Percentiles rank a stretch among this genome's conserved stretches.
Conservation (phyloP, 495 filamentous ascomycete species). For the Aspergillus ostianus region DNA sequence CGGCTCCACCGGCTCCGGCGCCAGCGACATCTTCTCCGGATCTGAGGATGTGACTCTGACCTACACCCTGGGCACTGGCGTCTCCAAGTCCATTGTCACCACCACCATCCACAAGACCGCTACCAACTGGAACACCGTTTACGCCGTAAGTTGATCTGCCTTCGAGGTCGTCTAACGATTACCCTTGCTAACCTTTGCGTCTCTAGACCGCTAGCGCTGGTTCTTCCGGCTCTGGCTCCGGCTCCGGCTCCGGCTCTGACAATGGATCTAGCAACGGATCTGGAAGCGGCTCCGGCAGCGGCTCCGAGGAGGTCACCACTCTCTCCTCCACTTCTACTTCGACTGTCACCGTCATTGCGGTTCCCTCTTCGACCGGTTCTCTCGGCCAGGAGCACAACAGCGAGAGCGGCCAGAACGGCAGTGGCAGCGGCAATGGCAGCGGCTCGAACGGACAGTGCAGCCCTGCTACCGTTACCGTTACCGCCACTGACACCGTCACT, state of each 20-base stretch:
- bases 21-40: slow-evolving; percentile 8
- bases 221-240: slow-evolving; percentile 3
- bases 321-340: slow-evolving; percentile 22
- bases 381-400: neutral
- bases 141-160: slow-evolving; percentile 31
- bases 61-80: slow-evolving; percentile 58
- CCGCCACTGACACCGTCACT: slow-evolving; percentile 39
- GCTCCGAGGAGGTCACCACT: neutral
- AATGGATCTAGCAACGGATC: too few relatives aligned
- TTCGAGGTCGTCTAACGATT: neutral
- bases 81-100: slow-evolving; percentile 53
- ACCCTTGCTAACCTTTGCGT: slow-evolving; percentile 6
- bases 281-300: neutral
- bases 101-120: slow-evolving; percentile 54
- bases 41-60: slow-evolving; percentile 50
- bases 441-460: slow-evolving; percentile 14
- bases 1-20: slow-evolving; percentile 12
- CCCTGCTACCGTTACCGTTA: slow-evolving; percentile 39
- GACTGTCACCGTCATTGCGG: slow-evolving; percentile 27
- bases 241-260: neutral
- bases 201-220: slow-evolving; percentile 15
- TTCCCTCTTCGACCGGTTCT: slow-evolving; percentile 20
- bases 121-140: slow-evolving; percentile 38
- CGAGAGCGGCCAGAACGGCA: neutral
- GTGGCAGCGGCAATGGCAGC: slow-evolving; percentile 2